Evolutionary conservation across 164 flowering plant genomes (phyloP).

Genomic region (Magnolia officinalis): DNA sequence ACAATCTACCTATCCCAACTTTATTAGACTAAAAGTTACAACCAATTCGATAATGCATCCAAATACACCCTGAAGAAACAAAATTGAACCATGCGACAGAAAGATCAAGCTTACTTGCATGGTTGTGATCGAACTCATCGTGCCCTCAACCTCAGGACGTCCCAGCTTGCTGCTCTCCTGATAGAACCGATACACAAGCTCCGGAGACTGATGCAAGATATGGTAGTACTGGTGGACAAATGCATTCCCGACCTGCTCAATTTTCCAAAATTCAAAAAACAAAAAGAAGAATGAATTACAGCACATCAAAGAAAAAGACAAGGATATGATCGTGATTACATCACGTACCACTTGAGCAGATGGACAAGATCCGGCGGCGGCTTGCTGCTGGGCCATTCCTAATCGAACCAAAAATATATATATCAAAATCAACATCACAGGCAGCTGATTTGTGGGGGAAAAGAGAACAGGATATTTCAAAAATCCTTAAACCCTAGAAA

Average conservation of each 20-base stretch:
- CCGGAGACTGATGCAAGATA: constrained; percentile 64
- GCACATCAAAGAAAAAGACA: not conserved
- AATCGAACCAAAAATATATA: not conserved
- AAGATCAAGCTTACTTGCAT: constrained; percentile 43
- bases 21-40: too few relatives aligned
- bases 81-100: not conserved
- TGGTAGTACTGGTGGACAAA: constrained; percentile 73
- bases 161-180: constrained; percentile 66
- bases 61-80: not conserved
- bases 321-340: not conserved
- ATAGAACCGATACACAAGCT: constrained; percentile 58
- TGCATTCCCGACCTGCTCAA: constrained; percentile 64
- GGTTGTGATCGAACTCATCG: constrained; percentile 50
- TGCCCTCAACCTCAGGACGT: constrained; percentile 53
- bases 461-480: not conserved
- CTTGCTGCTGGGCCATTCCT: constrained; percentile 41
- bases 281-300: not conserved
- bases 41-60: not conserved
- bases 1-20: too few relatives aligned
- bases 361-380: constrained; percentile 26
- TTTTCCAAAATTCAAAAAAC: not conserved
- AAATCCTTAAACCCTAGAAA: not conserved
- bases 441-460: not conserved
- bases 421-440: not conserved
- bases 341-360: constrained; percentile 40